Evolutionary conservation across 2,329 filamentous ascomycete genomes (phyloP), one percentile per base, ranked within the genome.

Genomic region (Apiospora pterosperma): DNA sequence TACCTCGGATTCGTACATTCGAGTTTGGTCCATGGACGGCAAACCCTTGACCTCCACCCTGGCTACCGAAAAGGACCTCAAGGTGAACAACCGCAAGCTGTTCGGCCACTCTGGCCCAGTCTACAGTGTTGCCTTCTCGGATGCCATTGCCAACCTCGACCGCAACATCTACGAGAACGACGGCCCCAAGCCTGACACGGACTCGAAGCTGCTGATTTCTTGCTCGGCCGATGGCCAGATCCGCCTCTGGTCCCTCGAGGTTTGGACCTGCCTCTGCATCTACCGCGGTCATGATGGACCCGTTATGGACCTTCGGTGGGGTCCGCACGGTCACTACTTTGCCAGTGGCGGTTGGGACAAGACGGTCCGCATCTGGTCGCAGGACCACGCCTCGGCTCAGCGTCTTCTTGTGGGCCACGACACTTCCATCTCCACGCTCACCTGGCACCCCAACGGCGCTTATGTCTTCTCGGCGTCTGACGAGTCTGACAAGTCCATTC

Each of bases 261-360:
- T 92, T 19, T 98, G 92, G 90, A 87, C 91, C n/a, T 97, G 93
- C 70, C 84, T 98, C 61, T 96, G 96, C 62, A 88, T 97, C 14
- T 99, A 97, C 82, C 96, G 95, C 74, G 93, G 92, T 2, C 96
- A 98, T 73, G 91, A 94, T 69, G 92, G 92, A 2, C 94, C 96
- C 0, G 90, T 97, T 5, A 96, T 93, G 86, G 91, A 95, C 69
- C 85, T 97, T 6, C 85, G 89, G 14, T 99, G 95, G 92, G 91
- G 93, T 4, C 96, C 96, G 0, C 94, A 93, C 64, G 96, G 96
- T 0, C 94, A 98, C 78, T 99, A 99, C 80, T 99, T 99, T 74
- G 84, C 92, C 41, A 94, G 91, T 7, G 91, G 88, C 39, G 93
- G 92, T 10, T 92, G 93, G 77, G 96, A 99, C 77, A 93, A 93